Evolutionary conservation across 208 protist genomes (phyloP), one percentile per base, ranked within the genome.

Genomic region (Porcisia hertigi): DNA sequence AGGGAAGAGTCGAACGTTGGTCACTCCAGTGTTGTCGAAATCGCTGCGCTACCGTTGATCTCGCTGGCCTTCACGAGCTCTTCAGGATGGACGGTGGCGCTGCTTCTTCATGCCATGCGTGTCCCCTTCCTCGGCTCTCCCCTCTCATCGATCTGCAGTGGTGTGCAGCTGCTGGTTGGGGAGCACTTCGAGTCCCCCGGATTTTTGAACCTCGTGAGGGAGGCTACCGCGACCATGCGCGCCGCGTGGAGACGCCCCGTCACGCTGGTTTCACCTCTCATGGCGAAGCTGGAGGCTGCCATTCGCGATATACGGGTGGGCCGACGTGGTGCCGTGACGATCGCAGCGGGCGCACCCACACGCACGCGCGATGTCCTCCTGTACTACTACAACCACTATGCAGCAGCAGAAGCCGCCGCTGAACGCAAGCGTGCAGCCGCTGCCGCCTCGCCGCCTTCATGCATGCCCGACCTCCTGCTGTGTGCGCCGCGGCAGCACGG

Each of bases 61-160:
- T 78, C 79, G 8, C 55, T 89, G 52, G 79, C 82, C 62, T 75
- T 90, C 70, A 78, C 79, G 52, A 85, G 80, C 41, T 67, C 69
- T 20, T 62, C 64, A 5, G 90, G 88, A 1, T 94, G 90, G 90
- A 86, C 82, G 18, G 75, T 94, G 30, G 76, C 81, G 58, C 55
- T 92, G 49, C 71, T 78, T 23, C 79, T 92, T 36, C 81, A 85
- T 62, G 74, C 80, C 11, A 83, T 80, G 67, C 71, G 80, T 12
- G 80, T 75, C 60, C 84, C 78, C 25, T 94, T 88, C 73, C 74
- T 83, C 36, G 90, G 90, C 18, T 23, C 87, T 18, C 80, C 90
- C n/a, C 82, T 94, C 54, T 66, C 80, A 5, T 65, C 77, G 25
- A 88, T 94, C 43, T 64, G 86, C 58, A 74, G 72, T 67, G 86